These are phyloP conservation scores for Cetradonia linearis DNA, from an alignment of 495 filamentous ascomycete species.

Conservation along the genomic window DNA sequence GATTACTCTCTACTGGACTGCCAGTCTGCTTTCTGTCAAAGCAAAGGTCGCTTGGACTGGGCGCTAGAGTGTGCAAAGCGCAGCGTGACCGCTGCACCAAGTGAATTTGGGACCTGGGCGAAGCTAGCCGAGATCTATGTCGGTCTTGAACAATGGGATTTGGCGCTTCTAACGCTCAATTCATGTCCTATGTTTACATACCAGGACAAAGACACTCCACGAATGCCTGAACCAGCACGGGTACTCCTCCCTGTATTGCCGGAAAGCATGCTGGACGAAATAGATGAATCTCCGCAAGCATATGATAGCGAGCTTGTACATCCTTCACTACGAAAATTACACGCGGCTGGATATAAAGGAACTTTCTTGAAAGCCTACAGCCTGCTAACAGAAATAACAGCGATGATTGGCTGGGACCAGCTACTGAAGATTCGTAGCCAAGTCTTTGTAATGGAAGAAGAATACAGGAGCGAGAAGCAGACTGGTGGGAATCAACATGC, in stretches of 20 bases:
- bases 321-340: conserved; percentile 72
- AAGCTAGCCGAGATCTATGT: conserved; percentile 88
- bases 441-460: conserved; percentile 99
- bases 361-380: conserved; percentile 93
- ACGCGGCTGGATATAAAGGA: conserved; percentile 79
- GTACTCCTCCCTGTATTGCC: conserved; percentile 76
- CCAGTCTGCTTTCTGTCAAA: conserved; percentile 84
- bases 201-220: conserved; percentile 90
- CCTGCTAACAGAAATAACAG: conserved; percentile 85
- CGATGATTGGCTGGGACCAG: conserved; percentile 96
- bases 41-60: conserved; percentile 75
- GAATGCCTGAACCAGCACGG: conserved; percentile 82
- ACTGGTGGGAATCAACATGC: conserved; percentile 42
- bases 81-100: conserved; percentile 86
- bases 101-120: conserved; percentile 96
- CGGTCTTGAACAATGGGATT: conserved; percentile 83
- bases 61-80: conserved; percentile 89
- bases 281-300: conserved; percentile 75
- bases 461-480: conserved; percentile 86
- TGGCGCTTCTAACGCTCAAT: conserved; percentile 89
- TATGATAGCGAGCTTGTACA: conserved; percentile 73
- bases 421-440: conserved; percentile 85
- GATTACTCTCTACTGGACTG: conserved; percentile 90
- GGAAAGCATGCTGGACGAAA: conserved; percentile 90
- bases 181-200: conserved; percentile 99